Conservation (phyloP, 192 early-diverging fungal species). For the Backusella westeae region DNA sequence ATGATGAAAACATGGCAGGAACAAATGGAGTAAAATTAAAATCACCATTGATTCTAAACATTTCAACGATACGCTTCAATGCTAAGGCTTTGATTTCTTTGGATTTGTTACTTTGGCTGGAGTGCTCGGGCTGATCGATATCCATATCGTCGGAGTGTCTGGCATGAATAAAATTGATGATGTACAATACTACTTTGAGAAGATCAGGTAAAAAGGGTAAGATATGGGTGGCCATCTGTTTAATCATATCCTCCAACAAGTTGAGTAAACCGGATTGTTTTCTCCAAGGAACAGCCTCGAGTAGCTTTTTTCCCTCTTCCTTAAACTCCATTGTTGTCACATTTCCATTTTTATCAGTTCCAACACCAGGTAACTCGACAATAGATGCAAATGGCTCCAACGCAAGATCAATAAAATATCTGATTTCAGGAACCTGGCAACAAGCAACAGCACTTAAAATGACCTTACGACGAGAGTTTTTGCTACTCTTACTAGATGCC, state of each 20-base stretch:
- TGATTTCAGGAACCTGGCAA: constrained; percentile 62
- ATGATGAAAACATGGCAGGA: constrained; percentile 66
- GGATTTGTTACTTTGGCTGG: constrained; percentile 47
- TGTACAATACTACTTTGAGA: constrained; percentile 72
- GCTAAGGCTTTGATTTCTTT: constrained; percentile 66
- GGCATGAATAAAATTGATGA: constrained; percentile 56
- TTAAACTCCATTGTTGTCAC: constrained; percentile 39
- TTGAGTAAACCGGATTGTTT: constrained; percentile 82
- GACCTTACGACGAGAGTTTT: constrained; percentile 71
- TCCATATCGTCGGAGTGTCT: constrained; percentile 36
- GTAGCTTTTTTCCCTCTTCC: constrained; percentile 31
- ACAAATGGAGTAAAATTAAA: constrained; percentile 82
- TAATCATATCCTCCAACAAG: constrained; percentile 76
- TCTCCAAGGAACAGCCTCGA: constrained; percentile 41
- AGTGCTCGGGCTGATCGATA: constrained; percentile 21
- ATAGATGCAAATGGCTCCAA: constrained; percentile 71
- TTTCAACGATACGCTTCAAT: constrained; percentile 69
- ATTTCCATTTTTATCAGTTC: constrained; percentile 18
- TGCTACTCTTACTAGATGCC: constrained; percentile 64
- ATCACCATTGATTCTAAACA: constrained; percentile 72
- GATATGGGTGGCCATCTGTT: constrained; percentile 76
- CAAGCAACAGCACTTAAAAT: constrained; percentile 82
- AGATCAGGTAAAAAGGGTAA: constrained; percentile 70
- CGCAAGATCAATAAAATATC: constrained; percentile 76
- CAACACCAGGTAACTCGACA: constrained; percentile 35